A percentile compares a stretch with the other conserved stretches of the same genome.
Evolutionary conservation across 306 rosid species (phyloP).

Genomic region (Phaseolus lunatus): DNA sequence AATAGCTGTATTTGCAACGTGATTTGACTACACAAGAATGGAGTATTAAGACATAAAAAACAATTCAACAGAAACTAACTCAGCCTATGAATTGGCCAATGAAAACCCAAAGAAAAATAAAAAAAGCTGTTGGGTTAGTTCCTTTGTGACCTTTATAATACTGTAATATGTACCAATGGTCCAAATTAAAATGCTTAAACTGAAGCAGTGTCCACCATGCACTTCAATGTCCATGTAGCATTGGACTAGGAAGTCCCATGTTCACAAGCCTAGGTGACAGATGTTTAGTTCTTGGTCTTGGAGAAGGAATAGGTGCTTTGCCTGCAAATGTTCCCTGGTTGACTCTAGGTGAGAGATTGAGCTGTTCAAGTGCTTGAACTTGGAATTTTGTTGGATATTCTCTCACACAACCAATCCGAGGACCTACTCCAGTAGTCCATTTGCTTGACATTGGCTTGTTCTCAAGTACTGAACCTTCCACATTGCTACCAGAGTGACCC

Average conservation of each 20-base stretch:
- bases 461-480: constrained; percentile 26
- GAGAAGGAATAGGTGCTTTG: constrained; percentile 66
- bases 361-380: constrained; percentile 67
- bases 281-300: constrained; percentile 69
- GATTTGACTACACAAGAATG: constrained; percentile 41
- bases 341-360: constrained; percentile 59
- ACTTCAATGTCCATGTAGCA: constrained; percentile 12
- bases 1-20: neutral
- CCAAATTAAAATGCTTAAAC: neutral
- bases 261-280: constrained; percentile 63
- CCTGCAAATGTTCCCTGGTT: constrained; percentile 31
- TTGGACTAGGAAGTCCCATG: constrained; percentile 66
- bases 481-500: no score
- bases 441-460: constrained; percentile 50
- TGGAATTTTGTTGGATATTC: constrained; percentile 66
- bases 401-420: constrained; percentile 68
- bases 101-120: constrained; percentile 29
- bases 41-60: constrained; percentile 39
- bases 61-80: constrained; percentile 26
- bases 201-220: neutral
- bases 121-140: constrained; percentile 38
- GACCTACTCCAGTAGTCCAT: constrained; percentile 78
- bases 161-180: constrained; percentile 8
- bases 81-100: constrained; percentile 30
- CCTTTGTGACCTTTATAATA: constrained; percentile 40